A percentile compares a stretch with the other conserved stretches of the same genome.
Evolutionary conservation across 352 stramenopile genomes (phyloP).

Genomic region (Blastocystis sp.): DNA sequence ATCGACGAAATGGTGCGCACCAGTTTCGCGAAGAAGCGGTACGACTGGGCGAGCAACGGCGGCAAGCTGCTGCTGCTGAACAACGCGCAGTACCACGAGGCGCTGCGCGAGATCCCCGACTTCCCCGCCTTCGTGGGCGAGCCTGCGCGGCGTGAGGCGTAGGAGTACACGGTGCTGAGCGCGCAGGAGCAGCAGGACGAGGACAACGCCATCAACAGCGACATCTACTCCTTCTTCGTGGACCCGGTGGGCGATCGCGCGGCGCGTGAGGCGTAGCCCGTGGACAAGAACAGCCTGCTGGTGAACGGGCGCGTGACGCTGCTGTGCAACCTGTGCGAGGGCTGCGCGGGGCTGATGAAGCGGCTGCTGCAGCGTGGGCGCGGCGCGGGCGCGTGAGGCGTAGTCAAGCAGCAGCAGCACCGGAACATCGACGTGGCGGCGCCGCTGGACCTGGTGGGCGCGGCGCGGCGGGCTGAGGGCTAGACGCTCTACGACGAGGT

Average conservation of each 20-base stretch:
- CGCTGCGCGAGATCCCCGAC: conserved; percentile 16
- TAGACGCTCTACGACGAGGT: conserved; percentile 26
- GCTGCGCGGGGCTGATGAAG: background rate
- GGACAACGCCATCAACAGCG: conserved; percentile 43
- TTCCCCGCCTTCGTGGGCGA: conserved; percentile 23
- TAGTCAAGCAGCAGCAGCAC: conserved; percentile 24
- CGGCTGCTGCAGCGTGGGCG: conserved; percentile 6
- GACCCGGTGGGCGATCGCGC: background rate
- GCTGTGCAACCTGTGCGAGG: conserved; percentile 52
- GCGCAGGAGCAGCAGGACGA: conserved; percentile 6
- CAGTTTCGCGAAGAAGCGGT: conserved; percentile 58
- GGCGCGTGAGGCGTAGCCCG: conserved; percentile 19
- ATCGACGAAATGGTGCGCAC: conserved; percentile 53
- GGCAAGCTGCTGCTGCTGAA: conserved; percentile 15
- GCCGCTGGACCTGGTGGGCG: background rate
- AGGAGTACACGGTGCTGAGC: conserved; percentile 6
- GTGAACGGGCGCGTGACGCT: conserved; percentile 47
- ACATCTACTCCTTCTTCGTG: conserved; percentile 55
- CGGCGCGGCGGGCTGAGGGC: background rate
- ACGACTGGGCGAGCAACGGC: conserved; percentile 23
- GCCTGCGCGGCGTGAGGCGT: background rate
- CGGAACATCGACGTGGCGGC: background rate
- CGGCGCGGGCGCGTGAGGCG: background rate
- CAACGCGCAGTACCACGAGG: conserved; percentile 20
- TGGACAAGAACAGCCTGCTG: conserved; percentile 26